Conservation (phyloP, 139 green algal species). For the Chlamydomonas sphaeroides region DNA sequence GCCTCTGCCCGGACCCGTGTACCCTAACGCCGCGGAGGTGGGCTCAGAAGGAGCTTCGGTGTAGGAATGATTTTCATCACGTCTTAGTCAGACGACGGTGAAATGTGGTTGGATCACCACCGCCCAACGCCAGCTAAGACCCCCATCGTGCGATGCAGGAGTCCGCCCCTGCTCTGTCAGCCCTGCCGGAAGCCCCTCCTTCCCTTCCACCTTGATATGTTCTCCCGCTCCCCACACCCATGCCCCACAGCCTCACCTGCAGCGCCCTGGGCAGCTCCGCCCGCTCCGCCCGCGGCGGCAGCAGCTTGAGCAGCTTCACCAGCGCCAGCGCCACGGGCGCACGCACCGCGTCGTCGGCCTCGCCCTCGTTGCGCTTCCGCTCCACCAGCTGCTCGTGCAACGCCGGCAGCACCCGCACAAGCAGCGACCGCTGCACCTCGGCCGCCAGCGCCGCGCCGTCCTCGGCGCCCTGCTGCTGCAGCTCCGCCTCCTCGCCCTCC, state of each 20-base stretch:
- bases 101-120: conserved; percentile 11
- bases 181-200: too few relatives aligned
- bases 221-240: background rate
- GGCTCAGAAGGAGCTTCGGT: conserved; percentile 23
- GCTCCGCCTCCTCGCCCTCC: conserved; percentile 34
- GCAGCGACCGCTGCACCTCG: conserved; percentile 52
- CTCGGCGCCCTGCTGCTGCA: background rate
- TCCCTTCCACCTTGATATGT: too few relatives aligned
- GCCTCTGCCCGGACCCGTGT: too few relatives aligned
- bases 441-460: background rate
- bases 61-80: conserved; percentile 17
- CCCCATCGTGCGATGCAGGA: too few relatives aligned
- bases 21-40: too few relatives aligned
- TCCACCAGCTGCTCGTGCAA: conserved; percentile 70
- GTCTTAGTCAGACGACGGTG: conserved; percentile 21
- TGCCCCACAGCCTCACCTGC: conserved; percentile 10
- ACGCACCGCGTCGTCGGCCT: conserved; percentile 47
- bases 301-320: conserved; percentile 82
- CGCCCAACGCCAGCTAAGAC: too few relatives aligned
- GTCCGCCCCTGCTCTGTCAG: too few relatives aligned
- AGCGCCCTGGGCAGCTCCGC: conserved; percentile 76
- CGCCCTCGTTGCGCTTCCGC: conserved; percentile 7
- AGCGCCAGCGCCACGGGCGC: conserved; percentile 84
- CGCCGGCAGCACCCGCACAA: conserved; percentile 67
- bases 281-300: conserved; percentile 72